These are phyloP conservation scores for Didymella lethalis DNA, from an alignment of 2,329 filamentous ascomycete genomes.

Conservation along the genomic window DNA sequence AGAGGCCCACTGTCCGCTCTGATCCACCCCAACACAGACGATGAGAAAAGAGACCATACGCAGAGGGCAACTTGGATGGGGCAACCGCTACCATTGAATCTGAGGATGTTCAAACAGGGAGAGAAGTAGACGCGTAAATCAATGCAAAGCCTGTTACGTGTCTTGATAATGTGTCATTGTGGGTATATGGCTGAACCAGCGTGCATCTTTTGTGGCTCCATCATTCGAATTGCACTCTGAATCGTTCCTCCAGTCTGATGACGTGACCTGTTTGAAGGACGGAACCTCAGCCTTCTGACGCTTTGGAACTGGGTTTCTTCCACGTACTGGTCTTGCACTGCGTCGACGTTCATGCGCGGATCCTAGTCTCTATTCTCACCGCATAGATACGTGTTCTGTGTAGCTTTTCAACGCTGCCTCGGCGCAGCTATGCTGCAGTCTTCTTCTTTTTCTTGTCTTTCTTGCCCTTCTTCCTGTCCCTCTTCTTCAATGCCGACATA, in stretches of 20 bases:
- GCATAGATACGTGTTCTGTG: neutral
- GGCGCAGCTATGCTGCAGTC: conserved; percentile 40
- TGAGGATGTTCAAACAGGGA: conserved; percentile 57
- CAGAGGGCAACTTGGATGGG: conserved; percentile 79
- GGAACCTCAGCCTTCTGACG: neutral
- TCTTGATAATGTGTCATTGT: conserved; percentile 13
- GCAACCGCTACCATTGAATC: conserved; percentile 68
- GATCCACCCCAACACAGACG: conserved; percentile 83
- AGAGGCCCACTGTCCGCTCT: conserved; percentile 80
- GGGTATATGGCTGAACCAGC: conserved; percentile 21
- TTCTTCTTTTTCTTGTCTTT: conserved; percentile 76
- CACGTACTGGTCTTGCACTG: neutral
- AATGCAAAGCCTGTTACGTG: neutral
- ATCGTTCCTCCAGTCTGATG: neutral
- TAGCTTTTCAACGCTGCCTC: no score
- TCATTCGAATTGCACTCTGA: neutral
- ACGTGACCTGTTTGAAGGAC: conserved; percentile 6
- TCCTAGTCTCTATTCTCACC: neutral
- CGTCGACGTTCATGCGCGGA: neutral
- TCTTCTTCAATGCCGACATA: conserved; percentile 89
- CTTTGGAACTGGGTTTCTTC: neutral
- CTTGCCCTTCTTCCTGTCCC: conserved; percentile 87
- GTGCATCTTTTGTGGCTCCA: neutral
- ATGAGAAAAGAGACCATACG: conserved; percentile 68
- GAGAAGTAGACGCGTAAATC: neutral